Conservation (phyloP, 805 yeast species). For the Wickerhamiella spandovensis region DNA sequence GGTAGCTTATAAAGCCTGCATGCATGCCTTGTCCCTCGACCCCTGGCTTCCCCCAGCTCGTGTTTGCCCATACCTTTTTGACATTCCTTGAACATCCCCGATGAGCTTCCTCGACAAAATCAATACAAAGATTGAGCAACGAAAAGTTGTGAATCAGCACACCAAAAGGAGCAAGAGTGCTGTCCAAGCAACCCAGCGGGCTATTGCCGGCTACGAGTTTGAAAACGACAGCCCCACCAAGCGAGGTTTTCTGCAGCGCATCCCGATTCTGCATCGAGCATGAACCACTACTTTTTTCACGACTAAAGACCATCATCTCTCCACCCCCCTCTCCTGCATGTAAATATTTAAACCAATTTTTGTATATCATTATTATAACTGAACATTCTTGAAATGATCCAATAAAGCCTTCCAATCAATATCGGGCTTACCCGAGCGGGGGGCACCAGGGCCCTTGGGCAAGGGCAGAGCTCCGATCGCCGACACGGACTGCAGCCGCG, state of each 20-base stretch:
- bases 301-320: not conserved
- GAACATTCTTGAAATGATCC: slow-evolving; percentile 37
- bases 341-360: not conserved
- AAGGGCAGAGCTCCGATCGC: slow-evolving; percentile 25
- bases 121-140: slow-evolving; percentile 17
- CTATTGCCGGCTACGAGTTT: slow-evolving; percentile 19
- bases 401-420: slow-evolving; percentile 32
- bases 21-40: not conserved
- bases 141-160: slow-evolving; percentile 18
- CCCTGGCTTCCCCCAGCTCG: not conserved
- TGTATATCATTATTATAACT: slow-evolving; percentile 13
- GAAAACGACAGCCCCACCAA: slow-evolving; percentile 12
- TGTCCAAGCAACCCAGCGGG: slow-evolving; percentile 14
- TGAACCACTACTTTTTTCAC: not conserved
- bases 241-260: slow-evolving; percentile 11
- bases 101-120: slow-evolving; percentile 15
- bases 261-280: not conserved
- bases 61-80: not conserved
- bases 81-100: not conserved
- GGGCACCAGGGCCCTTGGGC: slow-evolving; percentile 7
- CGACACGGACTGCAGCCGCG: slow-evolving; percentile 50
- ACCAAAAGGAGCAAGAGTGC: slow-evolving; percentile 19
- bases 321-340: not conserved
- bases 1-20: not conserved
- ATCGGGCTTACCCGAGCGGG: slow-evolving; percentile 13